These are phyloP conservation scores for Odontarrhena argentea DNA, from an alignment of 345 rosid species.

Conservation along the genomic window DNA sequence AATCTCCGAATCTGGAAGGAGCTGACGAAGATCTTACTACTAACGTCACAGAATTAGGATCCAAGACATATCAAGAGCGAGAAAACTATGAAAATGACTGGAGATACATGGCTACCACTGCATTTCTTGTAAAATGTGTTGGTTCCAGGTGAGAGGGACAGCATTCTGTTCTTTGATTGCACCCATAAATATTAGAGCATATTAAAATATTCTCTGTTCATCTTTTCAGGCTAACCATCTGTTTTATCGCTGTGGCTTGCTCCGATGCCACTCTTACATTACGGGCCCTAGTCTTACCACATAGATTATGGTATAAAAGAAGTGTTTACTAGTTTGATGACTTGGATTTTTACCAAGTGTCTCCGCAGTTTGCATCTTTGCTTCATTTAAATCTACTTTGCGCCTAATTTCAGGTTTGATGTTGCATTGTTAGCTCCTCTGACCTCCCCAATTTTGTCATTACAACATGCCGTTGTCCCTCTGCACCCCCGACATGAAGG, in stretches of 20 bases:
- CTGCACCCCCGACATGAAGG: conserved; percentile 50
- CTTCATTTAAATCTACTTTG: neutral
- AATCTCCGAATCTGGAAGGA: conserved; percentile 34
- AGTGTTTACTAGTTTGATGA: conserved; percentile 22
- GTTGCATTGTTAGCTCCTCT: conserved; percentile 70
- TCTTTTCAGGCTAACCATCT: conserved; percentile 69
- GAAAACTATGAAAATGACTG: conserved; percentile 80
- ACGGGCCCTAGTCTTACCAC: conserved; percentile 83
- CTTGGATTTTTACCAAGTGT: conserved; percentile 12
- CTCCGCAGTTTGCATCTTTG: neutral
- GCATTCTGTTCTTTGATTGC: conserved; percentile 4
- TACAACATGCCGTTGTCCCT: conserved; percentile 72
- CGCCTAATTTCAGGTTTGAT: conserved; percentile 69
- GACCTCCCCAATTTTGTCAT: conserved; percentile 70
- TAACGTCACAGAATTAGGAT: conserved; percentile 33
- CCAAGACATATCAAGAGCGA: conserved; percentile 32
- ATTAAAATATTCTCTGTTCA: conserved; percentile 4
- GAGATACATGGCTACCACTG: conserved; percentile 94
- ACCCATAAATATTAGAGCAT: conserved; percentile 8
- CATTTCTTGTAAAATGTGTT: conserved; percentile 74
- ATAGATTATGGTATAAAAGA: conserved; percentile 72
- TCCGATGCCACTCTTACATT: conserved; percentile 89
- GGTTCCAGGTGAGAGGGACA: conserved; percentile 66
- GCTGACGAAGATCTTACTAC: conserved; percentile 30
- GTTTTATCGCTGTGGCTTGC: conserved; percentile 82